A percentile compares a stretch with the other conserved stretches of the same genome.
Evolutionary conservation across 1,139 yeast genomes (phyloP).

Genomic region (Kodamaea arcana): DNA sequence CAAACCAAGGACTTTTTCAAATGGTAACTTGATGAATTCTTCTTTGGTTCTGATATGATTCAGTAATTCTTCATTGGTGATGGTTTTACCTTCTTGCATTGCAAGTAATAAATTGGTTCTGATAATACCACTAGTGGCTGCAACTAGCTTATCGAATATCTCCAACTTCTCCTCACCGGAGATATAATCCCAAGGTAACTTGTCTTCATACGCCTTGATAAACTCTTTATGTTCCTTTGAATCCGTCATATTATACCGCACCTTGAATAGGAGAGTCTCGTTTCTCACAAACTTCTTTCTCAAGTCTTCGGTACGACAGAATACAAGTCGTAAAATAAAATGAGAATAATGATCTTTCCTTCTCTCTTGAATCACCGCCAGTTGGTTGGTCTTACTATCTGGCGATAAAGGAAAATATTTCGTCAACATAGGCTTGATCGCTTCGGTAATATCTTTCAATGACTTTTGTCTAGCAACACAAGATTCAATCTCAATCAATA

Average conservation of each 20-base stretch:
- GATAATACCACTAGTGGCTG: constrained; percentile 44
- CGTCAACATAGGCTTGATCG: constrained; percentile 61
- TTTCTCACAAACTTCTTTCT: constrained; percentile 73
- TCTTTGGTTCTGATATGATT: constrained; percentile 47
- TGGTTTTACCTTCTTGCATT: constrained; percentile 20
- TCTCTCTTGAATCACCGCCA: constrained; percentile 47
- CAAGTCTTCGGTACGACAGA: constrained; percentile 85
- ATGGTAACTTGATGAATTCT: constrained; percentile 75
- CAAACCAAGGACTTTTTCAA: constrained; percentile 76
- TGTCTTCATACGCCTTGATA: constrained; percentile 47
- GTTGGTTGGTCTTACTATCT: constrained; percentile 26
- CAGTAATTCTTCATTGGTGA: constrained; percentile 41
- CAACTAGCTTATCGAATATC: constrained; percentile 48
- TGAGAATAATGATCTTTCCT: constrained; percentile 91
- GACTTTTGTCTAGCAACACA: constrained; percentile 63
- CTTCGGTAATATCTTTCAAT: constrained; percentile 59
- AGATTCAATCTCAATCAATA: constrained; percentile 81
- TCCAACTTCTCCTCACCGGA: constrained; percentile 54
- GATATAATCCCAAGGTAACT: constrained; percentile 71
- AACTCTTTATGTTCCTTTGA: constrained; percentile 70
- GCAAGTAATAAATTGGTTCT: constrained; percentile 28
- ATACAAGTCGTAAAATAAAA: constrained; percentile 79
- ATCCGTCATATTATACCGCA: constrained; percentile 65
- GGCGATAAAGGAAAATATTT: constrained; percentile 62
- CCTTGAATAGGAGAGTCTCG: constrained; percentile 69